These are phyloP conservation scores for Circinella minor DNA, from an alignment of 371 early-diverging fungal species.

Conservation along the genomic window DNA sequence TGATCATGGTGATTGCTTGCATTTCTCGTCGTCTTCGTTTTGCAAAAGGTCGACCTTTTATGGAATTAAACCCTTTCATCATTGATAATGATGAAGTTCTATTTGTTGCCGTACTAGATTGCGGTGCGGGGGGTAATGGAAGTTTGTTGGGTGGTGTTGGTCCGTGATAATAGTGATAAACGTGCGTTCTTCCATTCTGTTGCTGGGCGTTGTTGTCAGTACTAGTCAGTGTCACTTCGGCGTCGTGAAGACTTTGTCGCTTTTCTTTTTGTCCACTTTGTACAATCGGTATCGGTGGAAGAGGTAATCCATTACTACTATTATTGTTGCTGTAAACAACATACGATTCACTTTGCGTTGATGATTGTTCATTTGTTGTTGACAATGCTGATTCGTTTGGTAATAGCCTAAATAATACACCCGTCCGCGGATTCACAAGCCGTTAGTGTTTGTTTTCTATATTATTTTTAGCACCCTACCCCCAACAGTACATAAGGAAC, in stretches of 20 bases:
- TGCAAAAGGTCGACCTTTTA: slow-evolving; percentile 3
- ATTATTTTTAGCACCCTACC: not conserved
- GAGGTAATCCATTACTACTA: not conserved
- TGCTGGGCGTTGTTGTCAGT: not conserved
- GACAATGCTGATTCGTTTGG: not conserved
- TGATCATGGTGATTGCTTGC: slow-evolving; percentile 58
- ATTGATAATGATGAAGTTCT: not conserved
- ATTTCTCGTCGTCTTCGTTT: slow-evolving; percentile 57
- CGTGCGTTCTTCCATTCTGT: not conserved
- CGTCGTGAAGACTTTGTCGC: slow-evolving; percentile 1
- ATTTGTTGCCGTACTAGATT: not conserved
- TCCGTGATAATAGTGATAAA: slow-evolving; percentile 5
- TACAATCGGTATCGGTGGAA: not conserved
- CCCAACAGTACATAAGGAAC: not conserved
- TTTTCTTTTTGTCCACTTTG: not conserved
- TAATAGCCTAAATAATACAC: not conserved
- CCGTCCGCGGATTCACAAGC: not conserved
- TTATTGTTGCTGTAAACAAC: not conserved
- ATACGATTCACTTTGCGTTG: not conserved
- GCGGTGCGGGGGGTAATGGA: not conserved
- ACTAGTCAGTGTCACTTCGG: too few relatives aligned
- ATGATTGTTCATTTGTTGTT: not conserved
- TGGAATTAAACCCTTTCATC: not conserved
- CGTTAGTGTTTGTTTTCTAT: not conserved
- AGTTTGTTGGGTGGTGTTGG: slow-evolving; percentile 1